Percentiles rank a stretch among this genome's conserved stretches.
Conservation (phyloP, 352 stramenopile species). For the Phytophthora macrochlamydospora region DNA sequence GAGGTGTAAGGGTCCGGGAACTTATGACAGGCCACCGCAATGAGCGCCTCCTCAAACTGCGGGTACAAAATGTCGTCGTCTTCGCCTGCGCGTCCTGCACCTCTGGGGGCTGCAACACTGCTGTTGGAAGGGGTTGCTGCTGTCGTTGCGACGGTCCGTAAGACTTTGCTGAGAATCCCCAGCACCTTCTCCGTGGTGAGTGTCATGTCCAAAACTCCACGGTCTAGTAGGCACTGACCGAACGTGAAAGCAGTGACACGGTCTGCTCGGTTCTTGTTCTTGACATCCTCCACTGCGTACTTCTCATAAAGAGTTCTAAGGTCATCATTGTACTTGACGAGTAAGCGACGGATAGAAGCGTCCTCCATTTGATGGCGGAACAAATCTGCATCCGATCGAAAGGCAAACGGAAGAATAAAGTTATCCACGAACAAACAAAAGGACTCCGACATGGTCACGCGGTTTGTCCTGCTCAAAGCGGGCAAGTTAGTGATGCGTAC, state of each 20-base stretch:
- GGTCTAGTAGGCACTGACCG: constrained; percentile 65
- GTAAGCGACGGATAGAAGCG: constrained; percentile 58
- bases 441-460: constrained; percentile 71
- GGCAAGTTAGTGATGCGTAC: neutral
- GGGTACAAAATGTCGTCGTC: constrained; percentile 66
- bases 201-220: constrained; percentile 59
- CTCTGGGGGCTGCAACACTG: neutral
- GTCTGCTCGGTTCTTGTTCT: constrained; percentile 43
- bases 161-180: constrained; percentile 60
- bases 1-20: constrained; percentile 81
- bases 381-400: constrained; percentile 71
- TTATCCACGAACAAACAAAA: constrained; percentile 82
- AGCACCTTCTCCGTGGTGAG: constrained; percentile 69
- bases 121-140: constrained; percentile 1
- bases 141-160: constrained; percentile 22
- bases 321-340: constrained; percentile 69
- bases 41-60: constrained; percentile 72
- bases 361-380: constrained; percentile 80
- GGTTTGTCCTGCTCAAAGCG: constrained; percentile 44
- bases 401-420: constrained; percentile 74
- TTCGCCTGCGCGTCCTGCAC: constrained; percentile 24
- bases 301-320: constrained; percentile 58
- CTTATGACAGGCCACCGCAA: constrained; percentile 77
- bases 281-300: constrained; percentile 55
- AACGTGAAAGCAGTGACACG: constrained; percentile 69